Conservation (phyloP, 169 alveolate species). For the Eimeria praecox region DNA sequence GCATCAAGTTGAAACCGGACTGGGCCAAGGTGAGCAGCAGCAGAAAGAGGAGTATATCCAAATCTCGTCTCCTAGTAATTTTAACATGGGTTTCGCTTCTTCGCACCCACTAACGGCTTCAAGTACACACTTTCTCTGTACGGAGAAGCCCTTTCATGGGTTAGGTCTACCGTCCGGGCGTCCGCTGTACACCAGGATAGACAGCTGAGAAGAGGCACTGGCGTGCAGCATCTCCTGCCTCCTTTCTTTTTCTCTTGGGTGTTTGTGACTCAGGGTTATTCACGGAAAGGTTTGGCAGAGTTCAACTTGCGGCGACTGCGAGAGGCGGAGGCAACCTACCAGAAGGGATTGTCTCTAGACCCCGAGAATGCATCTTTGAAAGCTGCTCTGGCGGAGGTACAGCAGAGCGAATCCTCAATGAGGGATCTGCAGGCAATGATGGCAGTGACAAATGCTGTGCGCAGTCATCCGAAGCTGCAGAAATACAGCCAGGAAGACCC, state of each 20-base stretch:
- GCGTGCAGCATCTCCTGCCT: too few species aligned
- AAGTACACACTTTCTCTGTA: background rate
- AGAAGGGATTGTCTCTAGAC: constrained; percentile 94
- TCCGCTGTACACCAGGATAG: too few species aligned
- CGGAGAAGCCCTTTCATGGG: background rate
- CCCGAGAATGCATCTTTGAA: constrained; percentile 92
- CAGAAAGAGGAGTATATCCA: background rate
- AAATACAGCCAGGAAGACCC: constrained; percentile 82
- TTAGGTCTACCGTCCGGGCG: too few species aligned
- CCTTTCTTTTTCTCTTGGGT: too few species aligned
- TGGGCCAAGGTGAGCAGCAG: constrained; percentile 92
- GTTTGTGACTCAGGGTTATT: constrained; percentile 90
- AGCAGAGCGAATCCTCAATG: constrained; percentile 51
- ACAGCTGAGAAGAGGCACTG: too few species aligned
- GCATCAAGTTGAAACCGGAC: constrained; percentile 94
- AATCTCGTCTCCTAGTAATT: background rate
- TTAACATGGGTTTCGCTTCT: background rate
- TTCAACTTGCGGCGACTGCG: constrained; percentile 87
- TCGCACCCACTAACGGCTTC: background rate
- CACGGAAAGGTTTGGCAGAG: constrained; percentile 95
- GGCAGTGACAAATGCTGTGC: constrained; percentile 62
- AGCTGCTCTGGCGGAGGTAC: constrained; percentile 88
- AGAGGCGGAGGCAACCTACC: constrained; percentile 93
- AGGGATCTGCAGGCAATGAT: constrained; percentile 66
- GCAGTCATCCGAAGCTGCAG: constrained; percentile 68